phyloP scores from a whole-genome alignment of 441 rosid genomes.

The Populus hybrid region DNA sequence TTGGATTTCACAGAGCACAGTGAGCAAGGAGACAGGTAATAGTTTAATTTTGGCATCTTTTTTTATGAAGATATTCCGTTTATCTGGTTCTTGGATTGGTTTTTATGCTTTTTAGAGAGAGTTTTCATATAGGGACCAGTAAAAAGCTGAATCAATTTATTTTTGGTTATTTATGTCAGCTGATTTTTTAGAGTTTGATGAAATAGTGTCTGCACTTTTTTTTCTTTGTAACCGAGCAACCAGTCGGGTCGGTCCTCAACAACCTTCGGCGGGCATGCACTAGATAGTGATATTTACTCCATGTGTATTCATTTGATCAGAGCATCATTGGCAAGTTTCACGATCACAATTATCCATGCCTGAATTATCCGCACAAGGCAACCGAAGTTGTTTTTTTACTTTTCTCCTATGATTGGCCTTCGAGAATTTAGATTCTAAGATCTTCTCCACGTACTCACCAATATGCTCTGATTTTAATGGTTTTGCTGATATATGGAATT shows the following conservation, averaged over 20 bases:
- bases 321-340: neutral
- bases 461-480: constrained; percentile 4
- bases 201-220: neutral
- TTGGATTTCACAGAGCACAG: constrained; percentile 86
- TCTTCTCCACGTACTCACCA: neutral
- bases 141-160: neutral
- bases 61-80: neutral
- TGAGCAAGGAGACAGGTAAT: constrained; percentile 92
- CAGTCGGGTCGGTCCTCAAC: neutral
- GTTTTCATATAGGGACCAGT: constrained; percentile 2
- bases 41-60: neutral
- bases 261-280: too few species aligned
- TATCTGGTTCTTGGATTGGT: neutral
- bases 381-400: neutral
- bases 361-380: neutral
- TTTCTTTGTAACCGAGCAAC: neutral
- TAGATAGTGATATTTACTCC: neutral
- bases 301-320: neutral
- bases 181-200: neutral
- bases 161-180: constrained; percentile 6
- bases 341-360: neutral
- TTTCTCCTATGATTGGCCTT: neutral
- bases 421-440: constrained; percentile 7
- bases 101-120: neutral
- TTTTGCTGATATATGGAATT: neutral